phyloP scores from a whole-genome alignment of 148 eudicot genomes.

The Camellia granthamiana region DNA sequence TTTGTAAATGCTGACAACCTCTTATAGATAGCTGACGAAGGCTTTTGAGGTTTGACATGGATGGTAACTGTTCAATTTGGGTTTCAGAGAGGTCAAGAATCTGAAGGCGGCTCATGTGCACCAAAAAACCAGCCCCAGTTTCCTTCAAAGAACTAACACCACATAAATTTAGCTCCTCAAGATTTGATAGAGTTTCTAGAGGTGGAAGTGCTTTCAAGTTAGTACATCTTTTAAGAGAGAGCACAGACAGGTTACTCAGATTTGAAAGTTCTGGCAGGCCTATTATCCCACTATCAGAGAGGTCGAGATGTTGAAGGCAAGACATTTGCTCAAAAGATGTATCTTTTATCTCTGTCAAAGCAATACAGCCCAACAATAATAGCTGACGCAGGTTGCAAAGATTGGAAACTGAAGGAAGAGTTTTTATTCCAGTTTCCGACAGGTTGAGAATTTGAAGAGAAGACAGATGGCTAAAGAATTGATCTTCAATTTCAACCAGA shows the following conservation, averaged over 20 bases:
- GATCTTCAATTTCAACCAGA: too few species aligned
- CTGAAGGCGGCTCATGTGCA: conserved; percentile 13
- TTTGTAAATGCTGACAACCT: conserved; percentile 18
- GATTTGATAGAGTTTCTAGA: conserved; percentile 16
- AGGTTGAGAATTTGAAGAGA: not conserved
- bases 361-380: conserved; percentile 11
- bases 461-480: too few species aligned
- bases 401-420: conserved; percentile 23
- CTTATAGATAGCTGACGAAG: conserved; percentile 20
- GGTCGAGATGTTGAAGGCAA: conserved; percentile 26
- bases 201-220: conserved; percentile 10
- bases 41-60: conserved; percentile 24
- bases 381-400: conserved; percentile 17
- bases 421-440: conserved; percentile 18
- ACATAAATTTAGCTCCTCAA: conserved; percentile 30
- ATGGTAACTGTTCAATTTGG: conserved; percentile 17
- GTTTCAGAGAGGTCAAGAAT: conserved; percentile 34
- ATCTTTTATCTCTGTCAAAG: conserved; percentile 17
- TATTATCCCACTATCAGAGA: conserved; percentile 22
- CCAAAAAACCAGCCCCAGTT: conserved; percentile 14
- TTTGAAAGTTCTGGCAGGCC: conserved; percentile 23
- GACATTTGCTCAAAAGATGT: conserved; percentile 27
- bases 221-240: conserved; percentile 21
- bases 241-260: conserved; percentile 15
- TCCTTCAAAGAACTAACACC: conserved; percentile 12